Percentiles rank a stretch among this genome's conserved stretches.
Evolutionary conservation across 441 rosid genomes (phyloP).

Genomic region (Aleurites moluccanus): DNA sequence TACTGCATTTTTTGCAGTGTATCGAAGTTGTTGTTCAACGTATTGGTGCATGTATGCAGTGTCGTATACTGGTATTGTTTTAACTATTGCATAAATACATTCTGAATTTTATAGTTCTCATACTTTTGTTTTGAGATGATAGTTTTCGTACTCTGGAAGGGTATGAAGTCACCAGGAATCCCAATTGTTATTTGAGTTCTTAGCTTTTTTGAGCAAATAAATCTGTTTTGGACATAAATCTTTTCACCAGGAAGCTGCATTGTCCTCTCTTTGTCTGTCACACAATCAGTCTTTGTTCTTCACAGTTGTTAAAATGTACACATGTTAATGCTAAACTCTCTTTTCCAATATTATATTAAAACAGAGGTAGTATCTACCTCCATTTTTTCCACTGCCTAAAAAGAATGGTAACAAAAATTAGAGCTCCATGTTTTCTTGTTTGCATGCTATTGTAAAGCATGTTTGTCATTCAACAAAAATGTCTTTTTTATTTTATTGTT

Average conservation of each 20-base stretch:
- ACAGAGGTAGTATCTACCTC: not conserved
- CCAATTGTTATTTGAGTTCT: not conserved
- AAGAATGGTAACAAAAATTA: not conserved
- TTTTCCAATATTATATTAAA: not conserved
- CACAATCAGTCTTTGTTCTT: not conserved
- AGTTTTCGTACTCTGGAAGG: not conserved
- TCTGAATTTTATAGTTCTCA: not conserved
- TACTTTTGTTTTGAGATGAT: too few species aligned
- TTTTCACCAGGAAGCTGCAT: not conserved
- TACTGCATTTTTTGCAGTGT: not conserved
- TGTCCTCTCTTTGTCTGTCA: not conserved
- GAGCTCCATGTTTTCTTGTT: not conserved
- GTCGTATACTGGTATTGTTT: not conserved
- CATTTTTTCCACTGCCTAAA: not conserved
- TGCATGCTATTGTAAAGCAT: not conserved
- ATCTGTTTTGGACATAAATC: not conserved
- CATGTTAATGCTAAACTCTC: not conserved
- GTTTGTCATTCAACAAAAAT: not conserved
- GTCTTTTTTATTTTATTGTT: not conserved
- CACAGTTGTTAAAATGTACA: not conserved
- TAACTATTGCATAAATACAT: not conserved
- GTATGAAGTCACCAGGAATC: not conserved
- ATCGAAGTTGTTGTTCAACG: not conserved
- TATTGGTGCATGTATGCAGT: not conserved
- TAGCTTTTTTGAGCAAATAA: not conserved